Percentiles rank a stretch among this genome's conserved stretches.
phyloP scores from a whole-genome alignment of 2,329 filamentous ascomycete species.

The Pyrenophora graminea region DNA sequence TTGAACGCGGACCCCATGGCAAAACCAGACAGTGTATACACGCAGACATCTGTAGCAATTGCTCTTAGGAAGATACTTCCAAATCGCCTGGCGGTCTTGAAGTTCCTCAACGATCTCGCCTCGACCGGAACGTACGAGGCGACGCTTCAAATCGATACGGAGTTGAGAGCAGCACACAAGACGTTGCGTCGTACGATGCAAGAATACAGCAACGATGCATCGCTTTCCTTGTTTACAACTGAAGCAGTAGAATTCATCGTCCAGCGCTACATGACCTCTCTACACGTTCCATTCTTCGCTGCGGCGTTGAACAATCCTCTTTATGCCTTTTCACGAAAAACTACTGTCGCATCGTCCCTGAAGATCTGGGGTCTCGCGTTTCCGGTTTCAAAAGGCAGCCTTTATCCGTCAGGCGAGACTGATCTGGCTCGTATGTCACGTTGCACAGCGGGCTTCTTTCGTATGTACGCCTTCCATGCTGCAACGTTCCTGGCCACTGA shows the following conservation, averaged over 20 bases:
- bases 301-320: constrained; percentile 24
- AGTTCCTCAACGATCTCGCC: constrained; percentile 34
- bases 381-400: background rate
- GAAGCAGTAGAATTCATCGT: constrained; percentile 32
- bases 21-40: constrained; percentile 35
- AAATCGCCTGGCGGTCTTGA: constrained; percentile 43
- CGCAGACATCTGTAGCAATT: constrained; percentile 44
- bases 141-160: constrained; percentile 31
- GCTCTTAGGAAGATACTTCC: constrained; percentile 46
- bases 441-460: constrained; percentile 32
- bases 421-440: constrained; percentile 28
- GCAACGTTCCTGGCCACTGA: constrained; percentile 27
- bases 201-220: constrained; percentile 1
- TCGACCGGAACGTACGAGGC: constrained; percentile 33
- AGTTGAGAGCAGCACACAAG: constrained; percentile 28
- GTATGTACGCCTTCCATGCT: constrained; percentile 28
- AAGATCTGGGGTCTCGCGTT: constrained; percentile 31
- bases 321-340: constrained; percentile 36
- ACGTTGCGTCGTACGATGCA: constrained; percentile 24
- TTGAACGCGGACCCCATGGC: constrained; percentile 28
- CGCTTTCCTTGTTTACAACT: constrained; percentile 19
- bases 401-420: background rate
- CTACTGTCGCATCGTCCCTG: constrained; percentile 31
- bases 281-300: constrained; percentile 34
- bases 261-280: constrained; percentile 31